Percentiles rank a stretch among this genome's conserved stretches.
phyloP scores from a whole-genome alignment of 805 yeast genomes.

The Kazachstania viticola region DNA sequence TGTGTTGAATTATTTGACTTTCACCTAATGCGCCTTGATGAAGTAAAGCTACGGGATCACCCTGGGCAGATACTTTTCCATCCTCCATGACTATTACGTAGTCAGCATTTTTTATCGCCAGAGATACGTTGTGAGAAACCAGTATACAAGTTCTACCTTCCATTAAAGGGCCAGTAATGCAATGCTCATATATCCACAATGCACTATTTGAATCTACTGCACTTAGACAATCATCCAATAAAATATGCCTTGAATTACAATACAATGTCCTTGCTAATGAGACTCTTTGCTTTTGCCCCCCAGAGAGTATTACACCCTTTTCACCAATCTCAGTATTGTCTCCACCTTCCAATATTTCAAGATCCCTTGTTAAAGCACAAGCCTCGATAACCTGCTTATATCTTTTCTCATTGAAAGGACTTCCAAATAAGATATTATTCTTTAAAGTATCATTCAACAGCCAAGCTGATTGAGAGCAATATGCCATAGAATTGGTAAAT shows the following conservation, averaged over 20 bases:
- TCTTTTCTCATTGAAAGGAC: constrained; percentile 55
- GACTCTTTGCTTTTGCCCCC: constrained; percentile 52
- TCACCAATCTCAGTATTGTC: constrained; percentile 59
- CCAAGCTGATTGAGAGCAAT: constrained; percentile 90
- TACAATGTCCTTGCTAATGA: constrained; percentile 62
- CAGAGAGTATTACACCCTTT: constrained; percentile 45
- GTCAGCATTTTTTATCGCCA: constrained; percentile 65
- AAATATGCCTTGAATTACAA: constrained; percentile 63
- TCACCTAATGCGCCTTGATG: constrained; percentile 60
- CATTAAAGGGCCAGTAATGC: constrained; percentile 75
- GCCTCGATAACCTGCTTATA: constrained; percentile 67
- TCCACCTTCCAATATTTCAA: constrained; percentile 72
- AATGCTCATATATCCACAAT: constrained; percentile 72
- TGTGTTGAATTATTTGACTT: constrained; percentile 57
- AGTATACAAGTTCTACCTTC: constrained; percentile 66
- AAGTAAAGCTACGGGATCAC: constrained; percentile 52
- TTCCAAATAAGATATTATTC: constrained; percentile 64
- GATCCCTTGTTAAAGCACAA: constrained; percentile 72
- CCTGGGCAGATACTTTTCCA: constrained; percentile 63
- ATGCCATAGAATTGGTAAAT: constrained; percentile 76
- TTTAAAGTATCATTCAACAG: constrained; percentile 71
- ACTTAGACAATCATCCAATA: constrained; percentile 82
- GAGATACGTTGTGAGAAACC: constrained; percentile 82
- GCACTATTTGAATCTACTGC: constrained; percentile 95
- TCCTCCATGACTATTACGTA: constrained; percentile 66